These are phyloP conservation scores for Trichoderma orchidacearum DNA, from an alignment of 495 filamentous ascomycete genomes.

Conservation along the genomic window DNA sequence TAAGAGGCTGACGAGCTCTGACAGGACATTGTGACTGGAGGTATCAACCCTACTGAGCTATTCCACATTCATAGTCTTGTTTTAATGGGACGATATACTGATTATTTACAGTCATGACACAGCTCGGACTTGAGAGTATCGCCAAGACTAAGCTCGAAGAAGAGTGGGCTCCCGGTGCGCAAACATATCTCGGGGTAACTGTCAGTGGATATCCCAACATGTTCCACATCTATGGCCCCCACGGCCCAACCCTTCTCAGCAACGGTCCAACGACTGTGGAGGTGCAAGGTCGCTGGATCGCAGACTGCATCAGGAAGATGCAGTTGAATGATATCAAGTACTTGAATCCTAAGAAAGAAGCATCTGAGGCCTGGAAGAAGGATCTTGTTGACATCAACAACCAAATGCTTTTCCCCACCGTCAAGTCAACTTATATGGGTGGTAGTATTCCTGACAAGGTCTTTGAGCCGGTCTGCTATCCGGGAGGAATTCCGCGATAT, in stretches of 20 bases:
- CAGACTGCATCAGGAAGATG: constrained; percentile 20
- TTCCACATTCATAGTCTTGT: background rate
- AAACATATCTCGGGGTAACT: constrained; percentile 35
- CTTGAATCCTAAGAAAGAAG: constrained; percentile 30
- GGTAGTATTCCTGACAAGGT: constrained; percentile 35
- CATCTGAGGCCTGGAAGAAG: constrained; percentile 31
- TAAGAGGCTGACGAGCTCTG: background rate
- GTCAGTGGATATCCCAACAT: constrained; percentile 40
- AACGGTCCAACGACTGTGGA: constrained; percentile 41
- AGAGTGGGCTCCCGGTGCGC: constrained; percentile 31
- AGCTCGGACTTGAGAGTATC: background rate
- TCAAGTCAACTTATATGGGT: constrained; percentile 36
- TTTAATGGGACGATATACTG: background rate
- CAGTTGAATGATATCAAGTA: constrained; percentile 27
- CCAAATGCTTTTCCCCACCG: constrained; percentile 32
- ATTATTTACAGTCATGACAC: background rate
- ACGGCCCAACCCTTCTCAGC: constrained; percentile 25
- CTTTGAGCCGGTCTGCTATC: constrained; percentile 30
- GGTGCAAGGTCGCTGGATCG: constrained; percentile 40
- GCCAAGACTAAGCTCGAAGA: constrained; percentile 18
- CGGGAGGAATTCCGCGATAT: constrained; percentile 26
- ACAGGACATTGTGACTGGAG: background rate
- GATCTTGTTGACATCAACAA: constrained; percentile 25
- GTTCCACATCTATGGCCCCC: constrained; percentile 35
- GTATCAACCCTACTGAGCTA: background rate